Evolutionary conservation across 2,329 filamentous ascomycete species (phyloP), one percentile per base, ranked within the genome.

Genomic region (Colletotrichum brevisporum): DNA sequence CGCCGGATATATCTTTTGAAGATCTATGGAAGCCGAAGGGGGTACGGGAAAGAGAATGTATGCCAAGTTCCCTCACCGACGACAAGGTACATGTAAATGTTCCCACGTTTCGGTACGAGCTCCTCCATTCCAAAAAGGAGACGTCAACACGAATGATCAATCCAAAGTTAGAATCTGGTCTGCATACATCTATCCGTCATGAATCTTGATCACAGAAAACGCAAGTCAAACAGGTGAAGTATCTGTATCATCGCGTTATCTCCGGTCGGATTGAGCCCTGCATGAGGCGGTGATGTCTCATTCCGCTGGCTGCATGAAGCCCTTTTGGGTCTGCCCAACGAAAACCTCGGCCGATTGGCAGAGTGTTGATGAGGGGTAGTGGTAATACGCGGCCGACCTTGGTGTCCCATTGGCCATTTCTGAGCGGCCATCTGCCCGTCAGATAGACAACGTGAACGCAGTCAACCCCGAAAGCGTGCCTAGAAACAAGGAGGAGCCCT

Each of bases 361-460:
- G 24, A 53, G 8, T 45, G 39, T 62, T 62, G 59, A 62, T 39
- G 59, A 62, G 59, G 59, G 59, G 50, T 31, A 54, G 24, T 24
- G 4, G 18, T 10, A 13, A 43, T 54, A 31, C 18, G 27, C 16
- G 6, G 21, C 16, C 10, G 21, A 31, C 6, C 16, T 31, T 53
- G 16, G 16, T 31, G 50, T 26, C 12, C 45, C 2, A 62, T 62
- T 54, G 39, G 50, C 24, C 48, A 15, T 13, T 6, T 31, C 31
- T 52, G 45, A 52, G 31, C 31, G 31, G 31, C 8, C 31, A 36
- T 36, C 16, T 60, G 31, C 47, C 24, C 10, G 41, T 48, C 12
- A 41, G 47, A 60, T 60, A 47, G 31, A 41, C 57, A 51, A 51
- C 31, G 31, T 10, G 31, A 36, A 36, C 8, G 31, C 31, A 31